Evolutionary conservation across 1,284 basidiomycete genomes (phyloP).

Genomic region (Malassezia obtusa): DNA sequence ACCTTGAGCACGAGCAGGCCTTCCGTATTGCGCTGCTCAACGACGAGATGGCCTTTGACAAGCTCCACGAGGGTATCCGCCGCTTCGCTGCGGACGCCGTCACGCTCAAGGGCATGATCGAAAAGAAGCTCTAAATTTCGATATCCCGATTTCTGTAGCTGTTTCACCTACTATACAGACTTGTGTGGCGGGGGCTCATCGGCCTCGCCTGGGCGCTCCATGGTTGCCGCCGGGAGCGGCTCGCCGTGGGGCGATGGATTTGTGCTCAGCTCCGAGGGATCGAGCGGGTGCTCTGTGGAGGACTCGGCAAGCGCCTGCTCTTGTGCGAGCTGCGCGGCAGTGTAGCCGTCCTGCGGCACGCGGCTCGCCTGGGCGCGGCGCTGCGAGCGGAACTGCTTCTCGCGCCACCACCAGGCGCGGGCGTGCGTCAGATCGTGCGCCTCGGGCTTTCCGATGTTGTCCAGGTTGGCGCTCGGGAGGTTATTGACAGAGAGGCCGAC

Average conservation of each 20-base stretch:
- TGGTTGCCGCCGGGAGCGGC: background rate
- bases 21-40: constrained; percentile 84
- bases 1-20: constrained; percentile 81
- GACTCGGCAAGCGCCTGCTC: background rate
- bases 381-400: constrained; percentile 17
- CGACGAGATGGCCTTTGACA: constrained; percentile 46
- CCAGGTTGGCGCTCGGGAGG: background rate
- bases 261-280: constrained; percentile 12
- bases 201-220: background rate
- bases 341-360: background rate
- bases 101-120: constrained; percentile 74
- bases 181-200: background rate
- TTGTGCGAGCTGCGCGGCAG: background rate
- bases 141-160: background rate
- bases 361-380: constrained; percentile 3
- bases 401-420: constrained; percentile 19
- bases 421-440: constrained; percentile 8
- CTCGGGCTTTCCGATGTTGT: constrained; percentile 1
- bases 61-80: constrained; percentile 76
- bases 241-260: constrained; percentile 7
- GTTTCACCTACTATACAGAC: background rate
- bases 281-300: constrained; percentile 1
- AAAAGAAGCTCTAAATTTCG: constrained; percentile 59
- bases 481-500: constrained; percentile 20
- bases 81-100: constrained; percentile 84